These are phyloP conservation scores for Neurospora sp. DNA, from an alignment of 495 filamentous ascomycete genomes.

Conservation along the genomic window DNA sequence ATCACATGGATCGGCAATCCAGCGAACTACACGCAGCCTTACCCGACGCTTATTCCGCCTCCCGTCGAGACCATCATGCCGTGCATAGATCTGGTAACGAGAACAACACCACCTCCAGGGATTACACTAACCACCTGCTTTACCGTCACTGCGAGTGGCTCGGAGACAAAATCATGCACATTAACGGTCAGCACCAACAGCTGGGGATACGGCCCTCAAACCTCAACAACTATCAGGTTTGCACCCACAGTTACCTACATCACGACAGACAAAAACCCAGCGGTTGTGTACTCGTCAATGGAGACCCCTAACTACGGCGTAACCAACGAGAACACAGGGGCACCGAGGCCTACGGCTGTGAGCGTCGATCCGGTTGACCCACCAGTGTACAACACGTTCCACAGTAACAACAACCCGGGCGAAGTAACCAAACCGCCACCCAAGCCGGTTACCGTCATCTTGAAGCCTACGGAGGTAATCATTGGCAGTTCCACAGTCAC, in stretches of 20 bases:
- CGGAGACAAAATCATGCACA: conserved; percentile 17
- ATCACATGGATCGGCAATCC: conserved; percentile 35
- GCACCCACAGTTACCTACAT: conserved; percentile 24
- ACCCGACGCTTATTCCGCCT: conserved; percentile 26
- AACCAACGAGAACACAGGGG: conserved; percentile 3
- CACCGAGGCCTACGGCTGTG: conserved; percentile 2
- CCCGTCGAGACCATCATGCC: conserved; percentile 17
- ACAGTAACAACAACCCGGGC: conserved; percentile 5
- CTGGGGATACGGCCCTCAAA: conserved; percentile 10
- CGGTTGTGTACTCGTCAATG: conserved; percentile 31
- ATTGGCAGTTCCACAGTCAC: conserved; percentile 32
- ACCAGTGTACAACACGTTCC: conserved; percentile 19
- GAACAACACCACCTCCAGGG: conserved; percentile 11
- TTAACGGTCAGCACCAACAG: conserved; percentile 11
- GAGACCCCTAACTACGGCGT: conserved; percentile 34
- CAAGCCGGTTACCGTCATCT: conserved; percentile 24
- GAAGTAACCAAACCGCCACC: background rate
- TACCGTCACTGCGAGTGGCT: conserved; percentile 1
- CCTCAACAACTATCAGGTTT: background rate
- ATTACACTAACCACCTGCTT: conserved; percentile 30
- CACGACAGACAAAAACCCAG: conserved; percentile 41
- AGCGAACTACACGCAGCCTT: conserved; percentile 32
- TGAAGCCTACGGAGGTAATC: conserved; percentile 31
- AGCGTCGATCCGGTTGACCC: conserved; percentile 16
- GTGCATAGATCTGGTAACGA: conserved; percentile 18